Base-by-base conservation (phyloP, 495 filamentous ascomycete genomes). In the Lasiosphaeris hirsuta region DNA sequence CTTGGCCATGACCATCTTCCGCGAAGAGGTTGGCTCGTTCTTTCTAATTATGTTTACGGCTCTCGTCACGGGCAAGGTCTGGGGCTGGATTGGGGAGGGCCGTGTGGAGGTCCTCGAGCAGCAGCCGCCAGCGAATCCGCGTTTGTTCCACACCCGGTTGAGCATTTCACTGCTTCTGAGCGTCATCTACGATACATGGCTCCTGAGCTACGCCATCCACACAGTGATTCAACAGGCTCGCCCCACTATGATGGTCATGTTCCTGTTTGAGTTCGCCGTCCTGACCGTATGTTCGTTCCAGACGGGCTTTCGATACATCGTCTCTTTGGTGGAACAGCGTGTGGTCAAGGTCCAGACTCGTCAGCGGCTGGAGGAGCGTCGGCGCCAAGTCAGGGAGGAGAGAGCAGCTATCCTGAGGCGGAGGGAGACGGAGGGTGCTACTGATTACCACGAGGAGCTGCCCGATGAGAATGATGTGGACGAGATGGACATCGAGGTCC, bases 241-340 rank as follows among this genome's bases (percentile, higher is more conserved):
- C 15, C 92, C 94, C 0, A 92, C 94, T 52, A 97, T 98, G 90
- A 98, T 98, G 95, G 90, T 98, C 54, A 97, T 97, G 92, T 98
- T 98, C 66, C 86, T 92, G 14, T 97, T 98, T 63, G 94, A 98
- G 69, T 98, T 97, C 63, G 91, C 92, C 10, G 84, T 98, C 56
- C 72, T 97, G 56, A 77, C 84, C 4, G 85, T 95, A 10, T 83
- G 85, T 33, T 96, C 95, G 1, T 74, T 84, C 17, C 93, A 92
- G 23, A 96, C 90, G 7, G 74, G 81, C 14, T 75, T 83, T 50
- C 84, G 92, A 51, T 98, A 97, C 71, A 66, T 79, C 30, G 77
- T 98, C 23, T 88, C 87, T n/a, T 69, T 97, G 48, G 76, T 83
- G 4, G 94, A 97, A 65, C 84, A 87, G 55, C 81, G 80, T 43